phyloP scores from a whole-genome alignment of 148 eudicot species.

The Camellia sinensis region DNA sequence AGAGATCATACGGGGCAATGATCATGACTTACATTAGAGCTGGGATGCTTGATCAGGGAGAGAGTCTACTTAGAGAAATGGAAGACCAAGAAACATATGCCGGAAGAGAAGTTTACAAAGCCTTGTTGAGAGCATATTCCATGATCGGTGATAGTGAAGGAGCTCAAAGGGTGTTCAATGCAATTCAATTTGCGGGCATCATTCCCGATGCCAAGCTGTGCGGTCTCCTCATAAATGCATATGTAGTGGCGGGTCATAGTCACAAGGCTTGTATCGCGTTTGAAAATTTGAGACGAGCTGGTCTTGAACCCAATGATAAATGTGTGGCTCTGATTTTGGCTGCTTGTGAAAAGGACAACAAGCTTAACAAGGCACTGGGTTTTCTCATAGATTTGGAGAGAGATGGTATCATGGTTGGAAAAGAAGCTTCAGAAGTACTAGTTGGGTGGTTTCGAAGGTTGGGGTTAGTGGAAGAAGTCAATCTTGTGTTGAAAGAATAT shows the following conservation, averaged over 20 bases:
- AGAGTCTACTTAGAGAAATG: constrained; percentile 66
- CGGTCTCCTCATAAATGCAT: constrained; percentile 82
- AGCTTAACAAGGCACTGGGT: constrained; percentile 60
- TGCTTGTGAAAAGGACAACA: constrained; percentile 66
- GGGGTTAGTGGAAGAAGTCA: constrained; percentile 85
- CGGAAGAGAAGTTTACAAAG: constrained; percentile 81
- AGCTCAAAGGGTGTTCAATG: constrained; percentile 78
- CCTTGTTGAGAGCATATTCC: constrained; percentile 85
- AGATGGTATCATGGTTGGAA: constrained; percentile 59
- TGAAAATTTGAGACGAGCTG: constrained; percentile 64
- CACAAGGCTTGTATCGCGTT: constrained; percentile 60
- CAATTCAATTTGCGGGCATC: constrained; percentile 72
- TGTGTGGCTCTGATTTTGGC: constrained; percentile 68
- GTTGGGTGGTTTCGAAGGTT: constrained; percentile 72
- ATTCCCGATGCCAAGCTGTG: constrained; percentile 71
- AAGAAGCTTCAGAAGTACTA: constrained; percentile 64
- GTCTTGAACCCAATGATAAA: constrained; percentile 71
- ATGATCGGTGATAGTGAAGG: constrained; percentile 71
- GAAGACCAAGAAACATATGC: constrained; percentile 58
- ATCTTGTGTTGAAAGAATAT: constrained; percentile 59
- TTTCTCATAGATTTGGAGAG: constrained; percentile 63
- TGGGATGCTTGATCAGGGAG: constrained; percentile 55
- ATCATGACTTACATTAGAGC: constrained; percentile 89
- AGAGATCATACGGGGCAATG: constrained; percentile 86
- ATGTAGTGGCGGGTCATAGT: constrained; percentile 52